Evolutionary conservation across 257 asterid genomes (phyloP).

Genomic region (Misopates orontium): DNA sequence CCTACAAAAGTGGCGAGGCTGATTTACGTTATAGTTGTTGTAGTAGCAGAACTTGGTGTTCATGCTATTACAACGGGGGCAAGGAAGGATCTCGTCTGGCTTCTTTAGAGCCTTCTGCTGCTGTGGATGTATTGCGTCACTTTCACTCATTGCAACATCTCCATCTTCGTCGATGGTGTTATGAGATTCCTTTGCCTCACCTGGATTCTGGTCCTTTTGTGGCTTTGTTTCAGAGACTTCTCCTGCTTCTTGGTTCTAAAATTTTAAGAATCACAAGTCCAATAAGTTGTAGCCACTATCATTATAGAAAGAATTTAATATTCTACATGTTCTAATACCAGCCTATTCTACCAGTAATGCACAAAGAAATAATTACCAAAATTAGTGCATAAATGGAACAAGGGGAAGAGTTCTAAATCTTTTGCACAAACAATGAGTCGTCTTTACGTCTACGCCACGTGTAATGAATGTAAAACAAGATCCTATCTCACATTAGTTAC

Average conservation of each 20-base stretch:
- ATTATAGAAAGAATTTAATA: no score
- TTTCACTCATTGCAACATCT: conserved; percentile 35
- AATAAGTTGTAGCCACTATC: no score
- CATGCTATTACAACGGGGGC: conserved; percentile 94
- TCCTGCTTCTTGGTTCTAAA: conserved; percentile 49
- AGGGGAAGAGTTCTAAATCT: no score
- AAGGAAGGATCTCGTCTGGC: conserved; percentile 85
- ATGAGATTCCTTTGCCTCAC: conserved; percentile 23
- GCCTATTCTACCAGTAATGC: no score
- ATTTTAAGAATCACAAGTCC: background rate
- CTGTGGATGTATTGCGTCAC: conserved; percentile 37
- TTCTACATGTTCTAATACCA: no score
- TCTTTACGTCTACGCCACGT: no score
- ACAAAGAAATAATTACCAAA: no score
- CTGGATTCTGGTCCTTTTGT: conserved; percentile 31
- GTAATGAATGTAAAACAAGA: no score
- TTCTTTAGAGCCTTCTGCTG: conserved; percentile 60
- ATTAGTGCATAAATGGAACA: no score
- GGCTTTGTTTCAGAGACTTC: conserved; percentile 27
- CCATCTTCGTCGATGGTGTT: conserved; percentile 39
- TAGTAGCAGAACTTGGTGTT: conserved; percentile 92
- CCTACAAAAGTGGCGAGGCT: conserved; percentile 95
- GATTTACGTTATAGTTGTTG: conserved; percentile 82
- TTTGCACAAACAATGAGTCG: no score
- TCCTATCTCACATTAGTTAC: no score